Base-by-base conservation (phyloP, 176 grass and related monocot genomes). In the Pharus latifolius region DNA sequence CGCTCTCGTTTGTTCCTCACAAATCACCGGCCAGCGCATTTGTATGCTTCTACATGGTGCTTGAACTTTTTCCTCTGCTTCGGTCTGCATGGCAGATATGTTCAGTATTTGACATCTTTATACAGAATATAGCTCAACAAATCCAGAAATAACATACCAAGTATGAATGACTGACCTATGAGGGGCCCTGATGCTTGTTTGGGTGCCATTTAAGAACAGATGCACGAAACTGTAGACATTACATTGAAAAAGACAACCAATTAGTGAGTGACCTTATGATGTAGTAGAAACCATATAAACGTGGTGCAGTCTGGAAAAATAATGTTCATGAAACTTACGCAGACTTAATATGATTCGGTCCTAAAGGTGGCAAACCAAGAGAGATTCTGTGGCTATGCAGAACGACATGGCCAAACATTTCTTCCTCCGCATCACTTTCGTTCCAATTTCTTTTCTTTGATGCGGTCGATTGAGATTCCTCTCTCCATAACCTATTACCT, bases 191-290 rank as follows among this genome's bases (percentile, higher is more conserved):
- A 82, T 97, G 89, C 59, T 92, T 97, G 51, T 97, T 83, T 2
- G 93, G 93, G 60, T 97, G 93, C 93, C 93, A 97, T 50, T 85
- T 92, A 67, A 97, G 91, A 78, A 89, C 93, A 45, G 86, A 85
- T 38, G 74, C 63, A 0, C 74, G 88, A 38, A 97, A 63, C 93
- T 97, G 78, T 62, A 50, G 35, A 37, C 11, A 31, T 60, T n/a
- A 8, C 33, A 10, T 47, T 28, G 6, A 77, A 23, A 13, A 74
- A 65, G 16, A 74, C 9, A 53, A 31, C 1, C 7, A 56, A 81
- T 72, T 37, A 69, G 30, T 7, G 73, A 69, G 30, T 7, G 73
- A 61, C 26, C 23, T 32, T 19, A 19, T 25, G 41, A 45, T 24
- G 22, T 23, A 41, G 22, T 23, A 41, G 28, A 60, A 56, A 49